Percentiles rank a stretch among this genome's conserved stretches.
Evolutionary conservation across 768 basidiomycete genomes (phyloP).

Genomic region (Phlegmacium glaucopus): DNA sequence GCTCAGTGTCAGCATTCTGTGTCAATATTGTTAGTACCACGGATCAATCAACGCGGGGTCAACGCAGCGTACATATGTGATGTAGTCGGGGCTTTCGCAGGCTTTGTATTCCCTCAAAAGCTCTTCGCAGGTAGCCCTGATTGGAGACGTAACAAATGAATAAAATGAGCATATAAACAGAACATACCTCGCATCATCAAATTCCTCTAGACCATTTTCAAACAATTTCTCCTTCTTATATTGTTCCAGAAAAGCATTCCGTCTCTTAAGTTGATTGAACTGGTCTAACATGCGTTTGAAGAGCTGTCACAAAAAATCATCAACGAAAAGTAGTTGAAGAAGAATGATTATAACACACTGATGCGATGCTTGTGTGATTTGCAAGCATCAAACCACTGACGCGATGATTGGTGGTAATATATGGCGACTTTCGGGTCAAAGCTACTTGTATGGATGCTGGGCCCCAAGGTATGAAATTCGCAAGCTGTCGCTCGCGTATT

Average conservation of each 20-base stretch:
- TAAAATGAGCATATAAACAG: background rate
- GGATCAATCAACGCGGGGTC: background rate
- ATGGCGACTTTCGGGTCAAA: slow-evolving; percentile 86
- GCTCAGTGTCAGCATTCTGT: slow-evolving; percentile 8
- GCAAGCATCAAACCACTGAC: slow-evolving; percentile 99
- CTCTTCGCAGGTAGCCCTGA: slow-evolving; percentile 81
- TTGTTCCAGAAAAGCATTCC: slow-evolving; percentile 94
- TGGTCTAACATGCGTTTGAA: slow-evolving; percentile 97
- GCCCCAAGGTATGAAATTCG: slow-evolving; percentile 99
- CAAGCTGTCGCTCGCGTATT: slow-evolving; percentile 93
- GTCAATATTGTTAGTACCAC: background rate
- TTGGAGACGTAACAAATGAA: background rate
- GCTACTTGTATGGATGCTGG: slow-evolving; percentile 98
- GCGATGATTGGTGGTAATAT: slow-evolving; percentile 83
- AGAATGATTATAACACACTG: slow-evolving; percentile 47
- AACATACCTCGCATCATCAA: slow-evolving; percentile 90
- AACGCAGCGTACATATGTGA: slow-evolving; percentile 61
- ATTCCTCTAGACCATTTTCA: slow-evolving; percentile 89
- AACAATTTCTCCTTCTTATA: slow-evolving; percentile 98
- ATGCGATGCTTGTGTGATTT: slow-evolving; percentile 98
- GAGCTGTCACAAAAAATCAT: slow-evolving; percentile 44
- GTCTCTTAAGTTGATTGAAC: slow-evolving; percentile 81
- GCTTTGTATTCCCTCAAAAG: slow-evolving; percentile 93
- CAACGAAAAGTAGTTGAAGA: background rate
- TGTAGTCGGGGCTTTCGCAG: slow-evolving; percentile 93